Conservation (phyloP, 306 rosid species). For the Cyamopsis tetragonoloba region DNA sequence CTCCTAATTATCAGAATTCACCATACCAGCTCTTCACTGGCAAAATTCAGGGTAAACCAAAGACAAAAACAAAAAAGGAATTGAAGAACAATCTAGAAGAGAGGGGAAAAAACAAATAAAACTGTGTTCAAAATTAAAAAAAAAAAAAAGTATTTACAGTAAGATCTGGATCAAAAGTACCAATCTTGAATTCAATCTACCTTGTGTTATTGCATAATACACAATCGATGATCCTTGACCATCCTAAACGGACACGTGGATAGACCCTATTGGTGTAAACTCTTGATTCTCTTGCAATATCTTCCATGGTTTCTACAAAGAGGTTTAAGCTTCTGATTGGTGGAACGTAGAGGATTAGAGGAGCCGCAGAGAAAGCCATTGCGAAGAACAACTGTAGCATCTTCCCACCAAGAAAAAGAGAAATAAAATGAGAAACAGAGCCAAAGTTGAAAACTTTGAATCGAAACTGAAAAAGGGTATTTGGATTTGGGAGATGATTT, state of each 20-base stretch:
- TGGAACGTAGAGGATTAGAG: conserved; percentile 69
- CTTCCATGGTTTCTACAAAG: conserved; percentile 65
- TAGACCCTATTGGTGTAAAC: conserved; percentile 35
- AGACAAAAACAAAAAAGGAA: background rate
- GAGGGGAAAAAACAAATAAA: background rate
- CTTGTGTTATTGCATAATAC: conserved; percentile 49
- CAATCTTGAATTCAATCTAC: conserved; percentile 26
- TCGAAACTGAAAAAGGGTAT: background rate
- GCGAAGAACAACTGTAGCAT: conserved; percentile 53
- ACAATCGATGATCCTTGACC: conserved; percentile 55
- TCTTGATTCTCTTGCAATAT: conserved; percentile 45
- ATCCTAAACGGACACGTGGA: conserved; percentile 45
- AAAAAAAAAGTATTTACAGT: background rate
- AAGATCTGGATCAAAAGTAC: background rate
- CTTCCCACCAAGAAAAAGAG: background rate
- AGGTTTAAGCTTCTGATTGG: conserved; percentile 66
- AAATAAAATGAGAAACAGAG: background rate
- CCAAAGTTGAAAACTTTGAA: background rate
- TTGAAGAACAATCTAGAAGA: background rate
- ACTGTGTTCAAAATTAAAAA: background rate
- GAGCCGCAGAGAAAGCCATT: conserved; percentile 65
- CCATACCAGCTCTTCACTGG: background rate
- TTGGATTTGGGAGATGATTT: background rate
- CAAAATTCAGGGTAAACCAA: background rate
- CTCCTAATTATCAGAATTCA: too few relatives aligned